Evolutionary conservation across 352 stramenopile genomes (phyloP).

Genomic region (Phytophthora agathidicida): DNA sequence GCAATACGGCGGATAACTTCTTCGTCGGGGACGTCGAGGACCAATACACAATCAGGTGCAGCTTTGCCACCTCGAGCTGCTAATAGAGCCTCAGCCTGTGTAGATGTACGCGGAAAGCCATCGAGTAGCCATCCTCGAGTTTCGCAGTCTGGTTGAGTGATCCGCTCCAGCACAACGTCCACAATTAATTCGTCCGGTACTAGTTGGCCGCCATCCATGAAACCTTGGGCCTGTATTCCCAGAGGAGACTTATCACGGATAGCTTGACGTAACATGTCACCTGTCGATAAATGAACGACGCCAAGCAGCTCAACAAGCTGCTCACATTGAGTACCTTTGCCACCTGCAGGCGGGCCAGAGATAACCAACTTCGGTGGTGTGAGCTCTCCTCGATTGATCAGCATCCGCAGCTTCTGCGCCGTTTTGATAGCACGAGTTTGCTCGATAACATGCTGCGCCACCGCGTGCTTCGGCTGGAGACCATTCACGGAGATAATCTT

Average conservation of each 20-base stretch:
- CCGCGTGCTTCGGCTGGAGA: constrained; percentile 49
- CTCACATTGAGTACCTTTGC: constrained; percentile 96
- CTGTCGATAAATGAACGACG: constrained; percentile 93
- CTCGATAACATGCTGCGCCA: constrained; percentile 44
- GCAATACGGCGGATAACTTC: constrained; percentile 96
- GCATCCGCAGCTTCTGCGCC: constrained; percentile 41
- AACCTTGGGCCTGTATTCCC: constrained; percentile 84
- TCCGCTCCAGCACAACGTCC: constrained; percentile 75
- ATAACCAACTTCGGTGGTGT: constrained; percentile 85
- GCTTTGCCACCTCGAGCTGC: constrained; percentile 55
- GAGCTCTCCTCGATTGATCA: constrained; percentile 64
- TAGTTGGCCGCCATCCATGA: constrained; percentile 91
- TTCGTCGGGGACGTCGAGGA: constrained; percentile 95
- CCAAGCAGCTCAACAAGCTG: constrained; percentile 86
- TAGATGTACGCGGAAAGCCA: constrained; percentile 91
- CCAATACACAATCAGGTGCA: constrained; percentile 86
- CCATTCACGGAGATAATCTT: constrained; percentile 54
- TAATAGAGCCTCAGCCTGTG: constrained; percentile 86
- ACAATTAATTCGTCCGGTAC: constrained; percentile 95
- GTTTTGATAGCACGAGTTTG: constrained; percentile 45
- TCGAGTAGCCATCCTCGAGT: constrained; percentile 92
- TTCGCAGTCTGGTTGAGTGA: constrained; percentile 86
- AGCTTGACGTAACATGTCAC: constrained; percentile 91
- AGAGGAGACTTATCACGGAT: constrained; percentile 73
- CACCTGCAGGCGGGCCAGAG: constrained; percentile 89